Percentiles rank a stretch among this genome's conserved stretches.
These are phyloP conservation scores for Echites panduratus DNA, from an alignment of 257 asterid species.

Conservation along the genomic window DNA sequence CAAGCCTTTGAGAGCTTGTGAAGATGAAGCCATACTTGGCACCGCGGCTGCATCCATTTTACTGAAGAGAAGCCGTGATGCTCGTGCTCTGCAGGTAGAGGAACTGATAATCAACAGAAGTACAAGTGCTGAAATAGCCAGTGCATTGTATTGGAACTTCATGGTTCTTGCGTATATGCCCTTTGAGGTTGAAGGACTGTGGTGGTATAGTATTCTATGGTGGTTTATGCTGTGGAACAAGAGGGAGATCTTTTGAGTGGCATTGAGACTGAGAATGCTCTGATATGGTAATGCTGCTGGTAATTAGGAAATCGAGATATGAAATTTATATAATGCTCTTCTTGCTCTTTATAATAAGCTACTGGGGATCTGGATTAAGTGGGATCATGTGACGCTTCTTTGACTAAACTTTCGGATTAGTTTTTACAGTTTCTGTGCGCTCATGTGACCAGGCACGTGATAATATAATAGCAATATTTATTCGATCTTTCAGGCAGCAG, in stretches of 20 bases:
- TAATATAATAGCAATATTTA: not conserved
- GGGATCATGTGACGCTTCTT: slow-evolving; percentile 39
- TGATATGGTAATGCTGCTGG: slow-evolving; percentile 5
- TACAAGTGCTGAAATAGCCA: slow-evolving; percentile 2
- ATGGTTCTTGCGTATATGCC: not conserved
- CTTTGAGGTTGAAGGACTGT: not conserved
- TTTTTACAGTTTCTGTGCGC: slow-evolving; percentile 13
- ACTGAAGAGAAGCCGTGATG: slow-evolving; percentile 7
- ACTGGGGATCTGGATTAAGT: slow-evolving; percentile 9
- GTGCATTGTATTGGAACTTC: slow-evolving; percentile 10
- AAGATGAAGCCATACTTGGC: slow-evolving; percentile 7
- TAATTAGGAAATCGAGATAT: not conserved
- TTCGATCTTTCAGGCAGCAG: not conserved
- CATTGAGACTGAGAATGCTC: not conserved
- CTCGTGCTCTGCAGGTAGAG: slow-evolving; percentile 2
- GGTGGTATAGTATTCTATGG: not conserved
- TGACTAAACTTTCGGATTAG: slow-evolving; percentile 18
- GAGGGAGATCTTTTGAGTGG: too few relatives aligned
- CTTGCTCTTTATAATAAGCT: not conserved
- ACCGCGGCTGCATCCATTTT: slow-evolving; percentile 1
- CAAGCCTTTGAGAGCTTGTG: slow-evolving; percentile 11
- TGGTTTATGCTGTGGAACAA: not conserved
- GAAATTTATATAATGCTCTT: slow-evolving; percentile 8
- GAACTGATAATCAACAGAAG: slow-evolving; percentile 8
- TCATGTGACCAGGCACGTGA: slow-evolving; percentile 29